phyloP scores from a whole-genome alignment of 2,329 filamentous ascomycete species.

The Aspergillus sojae region DNA sequence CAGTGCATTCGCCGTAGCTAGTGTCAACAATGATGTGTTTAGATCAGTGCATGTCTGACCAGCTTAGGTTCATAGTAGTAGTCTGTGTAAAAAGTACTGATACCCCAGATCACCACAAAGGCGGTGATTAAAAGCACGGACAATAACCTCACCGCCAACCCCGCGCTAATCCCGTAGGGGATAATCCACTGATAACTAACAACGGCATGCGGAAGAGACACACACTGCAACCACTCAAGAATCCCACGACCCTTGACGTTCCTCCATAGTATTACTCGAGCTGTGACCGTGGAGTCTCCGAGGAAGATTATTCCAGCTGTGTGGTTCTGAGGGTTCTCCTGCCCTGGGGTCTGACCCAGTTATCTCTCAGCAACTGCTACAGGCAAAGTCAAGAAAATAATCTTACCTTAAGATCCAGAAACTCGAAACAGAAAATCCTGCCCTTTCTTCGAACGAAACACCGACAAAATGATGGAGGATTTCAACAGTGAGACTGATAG shows the following conservation, averaged over 20 bases:
- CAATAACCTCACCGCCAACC: conserved; percentile 27
- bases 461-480: conserved; percentile 74
- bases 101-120: conserved; percentile 3
- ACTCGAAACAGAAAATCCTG: neutral
- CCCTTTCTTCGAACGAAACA: neutral
- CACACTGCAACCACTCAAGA: conserved; percentile 20
- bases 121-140: conserved; percentile 20
- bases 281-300: conserved; percentile 16
- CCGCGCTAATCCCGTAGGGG: conserved; percentile 30
- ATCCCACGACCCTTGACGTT: neutral
- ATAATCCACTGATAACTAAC: conserved; percentile 27
- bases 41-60: neutral
- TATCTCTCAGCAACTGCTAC: conserved; percentile 28
- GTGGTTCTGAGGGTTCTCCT: conserved; percentile 27
- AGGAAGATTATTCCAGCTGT: conserved; percentile 21
- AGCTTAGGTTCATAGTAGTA: neutral
- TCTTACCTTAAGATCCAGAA: conserved; percentile 15
- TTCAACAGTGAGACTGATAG: conserved; percentile 97
- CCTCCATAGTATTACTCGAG: neutral
- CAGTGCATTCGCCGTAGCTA: no score
- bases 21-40: neutral
- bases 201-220: conserved; percentile 23
- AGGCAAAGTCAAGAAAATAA: conserved; percentile 24
- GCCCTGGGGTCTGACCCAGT: conserved; percentile 22
- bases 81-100: no score